A percentile compares a stretch with the other conserved stretches of the same genome.
Evolutionary conservation across 106 monocot species (phyloP).

Genomic region (Amphibolis antarctica): DNA sequence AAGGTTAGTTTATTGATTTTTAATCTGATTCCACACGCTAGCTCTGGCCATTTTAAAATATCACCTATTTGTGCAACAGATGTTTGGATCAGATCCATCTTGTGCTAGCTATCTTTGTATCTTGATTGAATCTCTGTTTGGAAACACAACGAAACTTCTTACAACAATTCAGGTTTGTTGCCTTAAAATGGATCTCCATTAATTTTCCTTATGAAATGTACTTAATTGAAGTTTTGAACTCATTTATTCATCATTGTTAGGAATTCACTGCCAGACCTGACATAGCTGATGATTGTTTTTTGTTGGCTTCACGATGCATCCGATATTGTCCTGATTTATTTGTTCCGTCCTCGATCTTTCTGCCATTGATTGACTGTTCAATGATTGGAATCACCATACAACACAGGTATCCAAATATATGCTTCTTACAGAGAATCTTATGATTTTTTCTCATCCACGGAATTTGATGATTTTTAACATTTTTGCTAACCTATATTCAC

Average conservation of each 20-base stretch:
- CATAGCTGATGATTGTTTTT: conserved; percentile 86
- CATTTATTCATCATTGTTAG: conserved; percentile 23
- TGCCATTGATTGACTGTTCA: conserved; percentile 60
- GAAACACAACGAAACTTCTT: conserved; percentile 80
- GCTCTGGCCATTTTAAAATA: conserved; percentile 1
- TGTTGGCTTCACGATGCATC: conserved; percentile 96
- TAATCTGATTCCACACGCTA: neutral
- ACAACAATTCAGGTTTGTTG: conserved; percentile 46
- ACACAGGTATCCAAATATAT: conserved; percentile 37
- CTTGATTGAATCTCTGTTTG: conserved; percentile 70
- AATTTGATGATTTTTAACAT: too few species aligned
- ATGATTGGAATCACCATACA: conserved; percentile 81
- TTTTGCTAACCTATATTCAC: too few species aligned
- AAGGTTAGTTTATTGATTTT: conserved; percentile 35
- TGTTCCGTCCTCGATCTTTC: conserved; percentile 54
- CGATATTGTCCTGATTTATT: conserved; percentile 91
- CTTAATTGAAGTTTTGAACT: neutral
- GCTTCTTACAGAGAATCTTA: neutral
- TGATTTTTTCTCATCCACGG: too few species aligned
- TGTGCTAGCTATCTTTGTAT: conserved; percentile 62
- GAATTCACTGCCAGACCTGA: conserved; percentile 94
- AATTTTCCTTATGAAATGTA: neutral
- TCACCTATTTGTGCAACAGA: conserved; percentile 27
- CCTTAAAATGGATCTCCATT: neutral
- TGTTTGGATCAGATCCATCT: conserved; percentile 90